These are phyloP conservation scores for Colletotrichum tamarilloi DNA, from an alignment of 2,329 filamentous ascomycete species.

Conservation along the genomic window DNA sequence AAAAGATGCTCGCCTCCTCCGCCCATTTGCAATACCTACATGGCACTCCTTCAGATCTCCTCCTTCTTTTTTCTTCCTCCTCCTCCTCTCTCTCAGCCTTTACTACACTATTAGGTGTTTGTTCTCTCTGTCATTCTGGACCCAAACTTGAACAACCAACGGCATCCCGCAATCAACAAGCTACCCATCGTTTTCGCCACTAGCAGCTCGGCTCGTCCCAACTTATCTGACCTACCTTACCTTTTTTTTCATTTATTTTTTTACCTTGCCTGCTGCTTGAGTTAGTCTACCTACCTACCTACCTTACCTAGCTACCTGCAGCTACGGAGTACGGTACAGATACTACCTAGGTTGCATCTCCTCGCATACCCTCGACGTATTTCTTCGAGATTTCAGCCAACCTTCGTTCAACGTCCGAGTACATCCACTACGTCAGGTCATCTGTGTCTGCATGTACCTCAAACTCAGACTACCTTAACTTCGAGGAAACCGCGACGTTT, in stretches of 20 bases:
- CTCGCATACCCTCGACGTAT: background rate
- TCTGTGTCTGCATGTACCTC: background rate
- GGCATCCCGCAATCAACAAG: background rate
- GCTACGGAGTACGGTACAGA: too few species aligned
- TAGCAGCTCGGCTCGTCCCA: background rate
- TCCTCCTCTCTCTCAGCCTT: background rate
- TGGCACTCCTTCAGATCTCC: background rate
- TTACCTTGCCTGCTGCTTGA: background rate
- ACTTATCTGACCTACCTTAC: background rate
- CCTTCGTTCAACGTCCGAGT: constrained; percentile 14
- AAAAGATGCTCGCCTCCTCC: constrained; percentile 28
- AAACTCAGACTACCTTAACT: background rate
- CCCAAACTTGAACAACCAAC: background rate
- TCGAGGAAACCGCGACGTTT: background rate
- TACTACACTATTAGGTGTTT: constrained; percentile 32
- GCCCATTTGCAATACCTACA: background rate
- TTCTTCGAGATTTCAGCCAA: background rate
- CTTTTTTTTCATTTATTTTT: background rate
- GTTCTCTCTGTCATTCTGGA: background rate
- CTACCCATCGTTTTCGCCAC: background rate
- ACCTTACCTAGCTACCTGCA: too few species aligned
- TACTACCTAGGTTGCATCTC: too few species aligned
- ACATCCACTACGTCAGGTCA: constrained; percentile 7
- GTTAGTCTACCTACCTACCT: background rate
- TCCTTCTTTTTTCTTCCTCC: background rate